These are phyloP conservation scores for Phellopilus nigrolimitatus DNA, from an alignment of 1,284 basidiomycete genomes.

Conservation along the genomic window DNA sequence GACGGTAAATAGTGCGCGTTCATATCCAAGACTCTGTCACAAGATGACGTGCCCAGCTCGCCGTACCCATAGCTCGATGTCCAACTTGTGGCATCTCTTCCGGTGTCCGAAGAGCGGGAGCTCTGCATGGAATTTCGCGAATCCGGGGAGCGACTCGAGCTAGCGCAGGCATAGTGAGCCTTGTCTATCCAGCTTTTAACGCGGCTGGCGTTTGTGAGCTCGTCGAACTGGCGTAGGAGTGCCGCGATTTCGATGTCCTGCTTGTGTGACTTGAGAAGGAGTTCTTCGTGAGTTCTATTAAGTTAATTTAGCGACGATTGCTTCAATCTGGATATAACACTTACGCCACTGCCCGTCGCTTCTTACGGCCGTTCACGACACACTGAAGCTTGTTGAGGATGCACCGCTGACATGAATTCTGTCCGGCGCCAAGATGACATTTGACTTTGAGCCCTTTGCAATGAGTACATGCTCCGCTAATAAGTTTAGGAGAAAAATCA, in stretches of 20 bases:
- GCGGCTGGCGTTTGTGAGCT: constrained; percentile 37
- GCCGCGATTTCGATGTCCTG: constrained; percentile 47
- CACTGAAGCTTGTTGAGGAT: constrained; percentile 43
- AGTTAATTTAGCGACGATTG: neutral
- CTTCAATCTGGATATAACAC: constrained; percentile 24
- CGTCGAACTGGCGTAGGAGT: constrained; percentile 44
- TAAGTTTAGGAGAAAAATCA: neutral
- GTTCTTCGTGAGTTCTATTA: constrained; percentile 51
- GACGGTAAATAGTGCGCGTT: constrained; percentile 11
- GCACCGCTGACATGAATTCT: constrained; percentile 44
- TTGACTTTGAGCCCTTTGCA: constrained; percentile 32
- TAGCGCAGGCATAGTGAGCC: constrained; percentile 19
- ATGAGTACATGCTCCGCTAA: constrained; percentile 18
- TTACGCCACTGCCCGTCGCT: constrained; percentile 50
- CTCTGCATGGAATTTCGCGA: constrained; percentile 28
- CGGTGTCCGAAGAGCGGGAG: constrained; percentile 10
- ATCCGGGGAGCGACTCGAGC: constrained; percentile 22
- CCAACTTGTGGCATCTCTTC: constrained; percentile 14
- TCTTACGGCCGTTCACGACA: constrained; percentile 47
- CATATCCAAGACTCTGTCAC: constrained; percentile 8
- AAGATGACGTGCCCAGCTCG: constrained; percentile 11
- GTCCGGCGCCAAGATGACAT: constrained; percentile 44
- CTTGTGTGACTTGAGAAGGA: constrained; percentile 42
- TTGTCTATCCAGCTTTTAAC: constrained; percentile 39
- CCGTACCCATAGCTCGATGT: constrained; percentile 13